A percentile compares a stretch with the other conserved stretches of the same genome.
Evolutionary conservation across 1,139 yeast genomes (phyloP).

Genomic region (Yamadazyma aaseri): DNA sequence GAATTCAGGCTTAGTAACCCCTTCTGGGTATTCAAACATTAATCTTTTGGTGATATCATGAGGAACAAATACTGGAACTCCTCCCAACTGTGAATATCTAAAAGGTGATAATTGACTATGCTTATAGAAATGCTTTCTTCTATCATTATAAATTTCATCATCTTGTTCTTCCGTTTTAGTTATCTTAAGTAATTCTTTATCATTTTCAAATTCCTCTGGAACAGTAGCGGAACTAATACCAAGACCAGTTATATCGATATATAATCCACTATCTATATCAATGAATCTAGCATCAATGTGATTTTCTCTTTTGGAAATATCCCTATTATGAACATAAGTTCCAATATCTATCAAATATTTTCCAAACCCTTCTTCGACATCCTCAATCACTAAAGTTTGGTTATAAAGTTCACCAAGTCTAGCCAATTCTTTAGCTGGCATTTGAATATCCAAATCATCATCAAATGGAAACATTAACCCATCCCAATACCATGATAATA

Average conservation of each 20-base stretch:
- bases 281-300: constrained; percentile 35
- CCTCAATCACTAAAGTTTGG: constrained; percentile 31
- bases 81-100: constrained; percentile 26
- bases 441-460: constrained; percentile 30
- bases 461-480: constrained; percentile 35
- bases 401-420: constrained; percentile 30
- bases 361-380: constrained; percentile 29
- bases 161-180: constrained; percentile 12
- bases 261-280: constrained; percentile 33
- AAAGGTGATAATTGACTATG: constrained; percentile 37
- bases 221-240: constrained; percentile 18
- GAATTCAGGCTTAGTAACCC: constrained; percentile 21
- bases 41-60: constrained; percentile 23
- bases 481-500: constrained; percentile 40
- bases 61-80: constrained; percentile 30
- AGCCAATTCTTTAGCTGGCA: constrained; percentile 29
- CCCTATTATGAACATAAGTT: constrained; percentile 31
- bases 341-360: constrained; percentile 29
- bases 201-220: constrained; percentile 17
- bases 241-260: constrained; percentile 31
- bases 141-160: constrained; percentile 30
- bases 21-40: constrained; percentile 25
- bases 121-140: constrained; percentile 35
- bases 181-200: constrained; percentile 12
- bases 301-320: constrained; percentile 25